Base-by-base conservation (phyloP, 805 yeast species). In the Candida hungchunana region DNA sequence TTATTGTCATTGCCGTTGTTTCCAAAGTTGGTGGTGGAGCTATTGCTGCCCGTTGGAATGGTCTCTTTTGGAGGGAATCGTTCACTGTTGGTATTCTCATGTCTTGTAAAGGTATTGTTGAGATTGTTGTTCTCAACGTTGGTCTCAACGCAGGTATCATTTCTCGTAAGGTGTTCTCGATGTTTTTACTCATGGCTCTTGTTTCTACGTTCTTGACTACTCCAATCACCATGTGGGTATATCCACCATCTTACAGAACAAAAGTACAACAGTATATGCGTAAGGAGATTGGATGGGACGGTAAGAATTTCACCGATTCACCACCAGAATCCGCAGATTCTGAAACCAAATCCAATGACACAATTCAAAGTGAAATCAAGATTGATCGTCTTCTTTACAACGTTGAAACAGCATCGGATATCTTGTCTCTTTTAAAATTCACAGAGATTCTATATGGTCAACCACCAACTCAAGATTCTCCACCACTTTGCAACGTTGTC, bases 91-190 rank as follows among this genome's bases (percentile, higher is more conserved):
- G 94, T 35, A 72, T 82, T 17, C 65, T 84, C 47, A 84, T 84
- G 93, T 82, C 90, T 6, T 84, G 95, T 68, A 84, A 84, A 59
- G 95, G 95, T 59, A 82, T 83, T 44, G 93, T 83, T 17, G 94
- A 83, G 59, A 79, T 83, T 55, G 89, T 83, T 27, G 93, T 83
- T 15, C 64, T 83, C 45, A 77, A 75, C 27, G 77, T 81, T 17
- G 95, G 95, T 32, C 66, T 82, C 37, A 77, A 73, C 42, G 82
- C 93, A 5, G 73, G 74, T 0, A 84, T 84, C 36, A 75, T 84
- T 33, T 65, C 77, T 4, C 67, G 69, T 38, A 76, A 73, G 42
- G 77, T 79, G 2, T 84, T 75, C 55, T 79, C 89, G 13, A 84
- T 84, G 89, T 82, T 84, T 53, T 75, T 84, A 37, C 75, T 84